phyloP scores from a whole-genome alignment of 2,329 filamentous ascomycete species.

The Colletotrichum acutatum region DNA sequence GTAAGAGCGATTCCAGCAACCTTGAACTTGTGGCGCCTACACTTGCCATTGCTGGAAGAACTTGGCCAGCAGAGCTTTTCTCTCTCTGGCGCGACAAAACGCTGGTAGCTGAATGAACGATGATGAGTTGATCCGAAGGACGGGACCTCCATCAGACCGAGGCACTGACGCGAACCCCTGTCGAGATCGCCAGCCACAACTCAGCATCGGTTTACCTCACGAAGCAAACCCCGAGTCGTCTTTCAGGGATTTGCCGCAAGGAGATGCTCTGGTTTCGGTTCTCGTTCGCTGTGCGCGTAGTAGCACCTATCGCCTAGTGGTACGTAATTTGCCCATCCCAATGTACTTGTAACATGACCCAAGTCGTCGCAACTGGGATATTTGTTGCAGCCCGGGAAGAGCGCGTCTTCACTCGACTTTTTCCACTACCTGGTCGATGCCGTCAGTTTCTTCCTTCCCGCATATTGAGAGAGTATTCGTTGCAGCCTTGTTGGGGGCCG shows the following conservation, averaged over 20 bases:
- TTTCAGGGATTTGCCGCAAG: slow-evolving; percentile 24
- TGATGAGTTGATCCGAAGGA: slow-evolving; percentile 30
- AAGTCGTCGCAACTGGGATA: slow-evolving; percentile 25
- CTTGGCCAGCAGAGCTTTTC: slow-evolving; percentile 1
- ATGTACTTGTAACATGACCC: slow-evolving; percentile 31
- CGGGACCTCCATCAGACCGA: slow-evolving; percentile 32
- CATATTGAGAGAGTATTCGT: background rate
- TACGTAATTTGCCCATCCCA: slow-evolving; percentile 26
- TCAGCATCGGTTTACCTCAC: slow-evolving; percentile 35
- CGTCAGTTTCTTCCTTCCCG: background rate
- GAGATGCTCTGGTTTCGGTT: slow-evolving; percentile 22
- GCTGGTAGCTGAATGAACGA: slow-evolving; percentile 23
- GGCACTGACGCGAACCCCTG: slow-evolving; percentile 31
- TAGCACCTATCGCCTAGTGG: slow-evolving; percentile 23
- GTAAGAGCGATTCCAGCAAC: background rate
- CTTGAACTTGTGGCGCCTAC: slow-evolving; percentile 11
- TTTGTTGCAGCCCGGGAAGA: background rate
- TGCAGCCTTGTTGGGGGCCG: background rate
- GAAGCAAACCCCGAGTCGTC: slow-evolving; percentile 32
- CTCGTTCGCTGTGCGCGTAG: slow-evolving; percentile 5
- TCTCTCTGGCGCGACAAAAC: slow-evolving; percentile 14
- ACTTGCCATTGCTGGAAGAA: slow-evolving; percentile 26
- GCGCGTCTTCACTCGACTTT: background rate
- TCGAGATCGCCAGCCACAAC: slow-evolving; percentile 36
- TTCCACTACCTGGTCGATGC: background rate